Evolutionary conservation across 257 asterid species (phyloP).

Genomic region (Plectranthus barbatus): DNA sequence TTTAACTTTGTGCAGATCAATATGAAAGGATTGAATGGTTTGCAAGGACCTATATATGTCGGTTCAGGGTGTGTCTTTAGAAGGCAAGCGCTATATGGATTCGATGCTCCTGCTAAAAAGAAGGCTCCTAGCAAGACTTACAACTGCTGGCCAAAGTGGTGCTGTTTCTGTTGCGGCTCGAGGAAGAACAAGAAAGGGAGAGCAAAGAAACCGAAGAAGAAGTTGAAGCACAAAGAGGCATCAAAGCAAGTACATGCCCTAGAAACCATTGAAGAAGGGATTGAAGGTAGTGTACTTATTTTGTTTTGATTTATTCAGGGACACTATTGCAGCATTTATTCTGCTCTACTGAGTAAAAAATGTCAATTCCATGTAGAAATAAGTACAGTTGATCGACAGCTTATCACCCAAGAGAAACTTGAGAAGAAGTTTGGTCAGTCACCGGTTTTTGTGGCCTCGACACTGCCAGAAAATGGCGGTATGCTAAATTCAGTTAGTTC

Average conservation of each 20-base stretch:
- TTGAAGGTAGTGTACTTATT: slow-evolving; percentile 36
- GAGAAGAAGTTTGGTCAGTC: slow-evolving; percentile 87
- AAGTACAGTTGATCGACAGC: slow-evolving; percentile 23
- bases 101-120: slow-evolving; percentile 71
- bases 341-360: too few relatives aligned
- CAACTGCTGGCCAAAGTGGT: slow-evolving; percentile 88
- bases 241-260: slow-evolving; percentile 93
- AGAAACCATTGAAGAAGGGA: slow-evolving; percentile 82
- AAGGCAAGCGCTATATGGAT: slow-evolving; percentile 84
- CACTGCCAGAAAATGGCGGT: slow-evolving; percentile 64
- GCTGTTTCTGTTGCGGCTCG: slow-evolving; percentile 54
- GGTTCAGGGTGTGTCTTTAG: slow-evolving; percentile 93
- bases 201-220: slow-evolving; percentile 50
- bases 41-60: slow-evolving; percentile 94
- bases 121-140: slow-evolving; percentile 80
- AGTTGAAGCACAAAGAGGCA: slow-evolving; percentile 64
- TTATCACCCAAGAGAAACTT: slow-evolving; percentile 53
- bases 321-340: too few relatives aligned
- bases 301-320: too few relatives aligned
- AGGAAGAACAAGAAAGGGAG: slow-evolving; percentile 33
- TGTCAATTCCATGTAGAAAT: not conserved
- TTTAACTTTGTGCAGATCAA: slow-evolving; percentile 53
- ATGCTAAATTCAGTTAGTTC: slow-evolving; percentile 19
- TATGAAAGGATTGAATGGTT: slow-evolving; percentile 94
- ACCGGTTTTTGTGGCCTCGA: slow-evolving; percentile 71